phyloP scores from a whole-genome alignment of 1,284 basidiomycete species.

The Coniophora puteana region DNA sequence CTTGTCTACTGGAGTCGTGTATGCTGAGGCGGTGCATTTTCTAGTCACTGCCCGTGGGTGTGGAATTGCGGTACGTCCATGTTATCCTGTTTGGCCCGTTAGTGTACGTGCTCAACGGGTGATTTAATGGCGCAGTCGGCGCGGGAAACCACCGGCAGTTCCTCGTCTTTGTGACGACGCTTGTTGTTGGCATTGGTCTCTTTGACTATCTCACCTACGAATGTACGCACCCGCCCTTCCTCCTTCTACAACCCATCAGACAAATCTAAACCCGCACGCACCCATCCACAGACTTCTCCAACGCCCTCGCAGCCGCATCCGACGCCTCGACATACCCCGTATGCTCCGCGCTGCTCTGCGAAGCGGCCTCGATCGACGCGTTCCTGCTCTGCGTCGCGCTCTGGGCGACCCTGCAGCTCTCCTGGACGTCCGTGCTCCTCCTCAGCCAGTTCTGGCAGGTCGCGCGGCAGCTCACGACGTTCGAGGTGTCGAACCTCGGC shows the following conservation, averaged over 20 bases:
- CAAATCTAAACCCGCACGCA: constrained; percentile 7
- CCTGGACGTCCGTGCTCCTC: constrained; percentile 90
- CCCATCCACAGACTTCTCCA: constrained; percentile 47
- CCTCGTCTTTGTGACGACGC: constrained; percentile 80
- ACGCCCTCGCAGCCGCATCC: constrained; percentile 37
- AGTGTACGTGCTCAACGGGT: constrained; percentile 5
- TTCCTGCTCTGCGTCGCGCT: constrained; percentile 79
- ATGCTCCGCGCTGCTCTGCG: constrained; percentile 71
- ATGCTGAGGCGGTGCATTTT: constrained; percentile 8
- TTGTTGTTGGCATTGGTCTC: constrained; percentile 76
- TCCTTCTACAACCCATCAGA: too few species aligned
- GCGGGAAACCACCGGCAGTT: constrained; percentile 95
- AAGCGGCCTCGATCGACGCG: constrained; percentile 66
- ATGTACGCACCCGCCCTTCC: constrained; percentile 49
- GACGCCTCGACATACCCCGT: too few species aligned
- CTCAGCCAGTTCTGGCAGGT: constrained; percentile 90
- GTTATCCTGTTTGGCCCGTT: neutral
- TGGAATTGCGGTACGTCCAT: constrained; percentile 89
- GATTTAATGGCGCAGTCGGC: constrained; percentile 59
- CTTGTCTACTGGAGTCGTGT: neutral
- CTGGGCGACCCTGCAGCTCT: constrained; percentile 90
- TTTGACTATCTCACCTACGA: constrained; percentile 84
- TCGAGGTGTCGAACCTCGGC: constrained; percentile 94
- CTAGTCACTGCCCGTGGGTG: constrained; percentile 97
- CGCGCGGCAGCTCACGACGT: constrained; percentile 91